Evolutionary conservation across 306 rosid species (phyloP).

Genomic region (Hippophae gyantsensis): DNA sequence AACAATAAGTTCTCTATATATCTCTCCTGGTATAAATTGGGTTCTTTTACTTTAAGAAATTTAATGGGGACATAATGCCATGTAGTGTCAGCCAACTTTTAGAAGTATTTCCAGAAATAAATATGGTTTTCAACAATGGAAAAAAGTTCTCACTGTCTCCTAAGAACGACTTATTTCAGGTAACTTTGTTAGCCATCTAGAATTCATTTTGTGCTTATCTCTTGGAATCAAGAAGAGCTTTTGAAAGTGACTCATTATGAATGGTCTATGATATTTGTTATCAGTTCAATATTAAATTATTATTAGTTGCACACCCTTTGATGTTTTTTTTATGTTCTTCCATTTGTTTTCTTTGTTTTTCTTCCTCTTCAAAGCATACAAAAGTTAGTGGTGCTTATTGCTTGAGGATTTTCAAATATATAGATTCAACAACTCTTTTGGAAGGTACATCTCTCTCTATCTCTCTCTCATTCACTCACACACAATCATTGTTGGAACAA

Average conservation of each 20-base stretch:
- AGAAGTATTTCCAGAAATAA: slow-evolving; percentile 35
- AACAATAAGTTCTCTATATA: not conserved
- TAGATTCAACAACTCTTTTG: slow-evolving; percentile 40
- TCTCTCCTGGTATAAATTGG: too few relatives aligned
- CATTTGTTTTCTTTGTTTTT: slow-evolving; percentile 1
- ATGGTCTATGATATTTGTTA: not conserved
- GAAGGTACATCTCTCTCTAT: slow-evolving; percentile 26
- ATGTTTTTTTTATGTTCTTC: not conserved
- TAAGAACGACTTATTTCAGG: slow-evolving; percentile 40
- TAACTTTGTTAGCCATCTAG: slow-evolving; percentile 16
- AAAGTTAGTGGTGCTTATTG: slow-evolving; percentile 44
- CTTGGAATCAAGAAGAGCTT: not conserved
- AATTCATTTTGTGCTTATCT: not conserved
- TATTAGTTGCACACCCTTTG: not conserved
- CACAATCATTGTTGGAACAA: too few relatives aligned
- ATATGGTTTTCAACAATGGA: slow-evolving; percentile 32
- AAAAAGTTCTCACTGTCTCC: slow-evolving; percentile 31
- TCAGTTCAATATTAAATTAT: not conserved
- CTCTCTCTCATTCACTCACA: too few relatives aligned
- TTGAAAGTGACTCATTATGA: not conserved
- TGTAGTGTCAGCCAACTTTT: slow-evolving; percentile 27
- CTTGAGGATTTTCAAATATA: slow-evolving; percentile 36
- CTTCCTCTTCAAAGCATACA: slow-evolving; percentile 27
- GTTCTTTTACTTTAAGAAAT: too few relatives aligned
- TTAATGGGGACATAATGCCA: too few relatives aligned